Evolutionary conservation across 2,329 filamentous ascomycete species (phyloP).

Genomic region (Talaromyces sp.): DNA sequence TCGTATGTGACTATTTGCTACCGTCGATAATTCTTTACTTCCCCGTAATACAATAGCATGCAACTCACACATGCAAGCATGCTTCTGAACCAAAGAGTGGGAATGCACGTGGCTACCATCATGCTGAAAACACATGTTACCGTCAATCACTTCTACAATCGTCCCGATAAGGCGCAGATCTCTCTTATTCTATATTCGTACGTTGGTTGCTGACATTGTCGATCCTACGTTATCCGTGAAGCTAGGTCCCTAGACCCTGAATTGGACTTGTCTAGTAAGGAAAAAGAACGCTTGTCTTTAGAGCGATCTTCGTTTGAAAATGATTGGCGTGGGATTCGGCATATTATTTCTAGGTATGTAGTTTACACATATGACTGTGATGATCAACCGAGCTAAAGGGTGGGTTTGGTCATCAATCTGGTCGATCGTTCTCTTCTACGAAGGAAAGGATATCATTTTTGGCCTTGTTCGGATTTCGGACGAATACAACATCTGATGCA

Average conservation of each 20-base stretch:
- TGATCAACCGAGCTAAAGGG: neutral
- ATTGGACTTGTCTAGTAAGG: neutral
- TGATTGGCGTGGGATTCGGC: neutral
- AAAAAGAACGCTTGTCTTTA: neutral
- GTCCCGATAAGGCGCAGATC: neutral
- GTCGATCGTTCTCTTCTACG: neutral
- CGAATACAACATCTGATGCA: neutral
- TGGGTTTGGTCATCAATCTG: neutral
- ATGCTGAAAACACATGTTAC: too few species aligned
- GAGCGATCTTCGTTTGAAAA: neutral
- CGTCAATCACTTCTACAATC: neutral
- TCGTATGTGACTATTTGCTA: neutral
- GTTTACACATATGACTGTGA: neutral
- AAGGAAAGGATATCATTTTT: neutral
- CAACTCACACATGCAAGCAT: neutral
- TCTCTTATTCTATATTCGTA: neutral
- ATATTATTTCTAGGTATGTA: neutral
- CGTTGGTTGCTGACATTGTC: neutral
- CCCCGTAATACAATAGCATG: neutral
- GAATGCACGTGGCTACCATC: neutral
- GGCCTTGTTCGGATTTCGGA: neutral
- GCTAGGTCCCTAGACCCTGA: neutral
- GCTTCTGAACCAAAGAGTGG: neutral
- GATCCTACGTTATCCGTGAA: neutral
- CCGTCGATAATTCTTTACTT: neutral